Evolutionary conservation across 202 grass and related monocot species (phyloP).

Genomic region (Setaria viridis): DNA sequence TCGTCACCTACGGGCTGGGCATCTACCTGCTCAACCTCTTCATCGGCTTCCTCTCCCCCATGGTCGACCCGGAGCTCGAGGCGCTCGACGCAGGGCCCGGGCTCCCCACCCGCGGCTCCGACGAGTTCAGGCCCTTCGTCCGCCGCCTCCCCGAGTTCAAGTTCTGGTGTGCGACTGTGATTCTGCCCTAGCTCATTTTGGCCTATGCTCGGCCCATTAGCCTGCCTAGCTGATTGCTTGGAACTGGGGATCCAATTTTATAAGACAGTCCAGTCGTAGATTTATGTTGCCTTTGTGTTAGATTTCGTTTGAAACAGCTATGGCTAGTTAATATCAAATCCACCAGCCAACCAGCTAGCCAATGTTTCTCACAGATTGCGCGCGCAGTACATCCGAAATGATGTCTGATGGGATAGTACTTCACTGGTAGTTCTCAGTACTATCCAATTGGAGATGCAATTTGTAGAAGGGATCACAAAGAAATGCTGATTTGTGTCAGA

Average conservation of each 20-base stretch:
- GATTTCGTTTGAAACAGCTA: slow-evolving; percentile 30
- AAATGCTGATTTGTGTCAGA: not conserved
- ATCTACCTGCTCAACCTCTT: slow-evolving; percentile 95
- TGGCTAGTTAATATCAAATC: not conserved
- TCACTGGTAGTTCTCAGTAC: not conserved
- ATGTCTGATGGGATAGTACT: not conserved
- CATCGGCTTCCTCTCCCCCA: slow-evolving; percentile 91
- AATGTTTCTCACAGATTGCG: not conserved
- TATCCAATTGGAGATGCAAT: not conserved
- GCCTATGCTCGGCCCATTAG: not conserved
- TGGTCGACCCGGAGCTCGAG: slow-evolving; percentile 81
- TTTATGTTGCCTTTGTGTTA: not conserved
- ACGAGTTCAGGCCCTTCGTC: slow-evolving; percentile 93
- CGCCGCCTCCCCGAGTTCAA: slow-evolving; percentile 90
- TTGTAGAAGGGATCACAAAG: not conserved
- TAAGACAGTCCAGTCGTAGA: not conserved
- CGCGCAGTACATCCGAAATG: not conserved
- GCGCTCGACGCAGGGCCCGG: slow-evolving; percentile 58
- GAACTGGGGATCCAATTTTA: not conserved
- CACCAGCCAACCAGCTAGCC: not conserved
- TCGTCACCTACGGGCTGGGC: slow-evolving; percentile 80
- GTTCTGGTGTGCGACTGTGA: slow-evolving; percentile 62
- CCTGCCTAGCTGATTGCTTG: not conserved
- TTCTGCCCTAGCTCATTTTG: not conserved
- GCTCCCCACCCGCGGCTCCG: slow-evolving; percentile 72